Conservation (phyloP, 441 rosid species). For the Lepidium campestre region DNA sequence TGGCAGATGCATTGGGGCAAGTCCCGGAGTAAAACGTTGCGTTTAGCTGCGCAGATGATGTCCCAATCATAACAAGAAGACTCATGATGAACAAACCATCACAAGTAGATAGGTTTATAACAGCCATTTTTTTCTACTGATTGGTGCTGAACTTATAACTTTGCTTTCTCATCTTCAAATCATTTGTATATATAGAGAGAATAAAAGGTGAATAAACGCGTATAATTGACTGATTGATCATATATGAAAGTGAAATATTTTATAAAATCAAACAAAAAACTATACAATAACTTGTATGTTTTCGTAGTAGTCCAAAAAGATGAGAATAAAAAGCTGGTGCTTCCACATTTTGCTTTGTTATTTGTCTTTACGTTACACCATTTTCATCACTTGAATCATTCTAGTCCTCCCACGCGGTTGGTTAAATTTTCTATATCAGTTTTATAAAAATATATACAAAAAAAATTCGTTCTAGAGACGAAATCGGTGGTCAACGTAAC, state of each 20-base stretch:
- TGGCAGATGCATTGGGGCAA: conserved; percentile 45
- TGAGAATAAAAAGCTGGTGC: conserved; percentile 3
- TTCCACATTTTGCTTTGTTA: conserved; percentile 8
- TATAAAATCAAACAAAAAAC: background rate
- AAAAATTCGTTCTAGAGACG: background rate
- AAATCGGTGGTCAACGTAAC: conserved; percentile 2
- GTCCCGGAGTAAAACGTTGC: conserved; percentile 41
- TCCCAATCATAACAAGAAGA: conserved; percentile 10
- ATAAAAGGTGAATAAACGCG: background rate
- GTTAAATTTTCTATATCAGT: background rate
- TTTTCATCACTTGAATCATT: conserved; percentile 22
- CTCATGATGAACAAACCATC: background rate
- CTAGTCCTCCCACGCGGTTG: conserved; percentile 15
- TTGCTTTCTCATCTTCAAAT: background rate
- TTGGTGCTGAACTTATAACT: background rate
- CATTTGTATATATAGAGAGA: background rate
- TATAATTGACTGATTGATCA: background rate
- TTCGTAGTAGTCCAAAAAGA: background rate
- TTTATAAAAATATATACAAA: background rate
- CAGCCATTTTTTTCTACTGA: conserved; percentile 12
- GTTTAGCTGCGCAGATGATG: conserved; percentile 39
- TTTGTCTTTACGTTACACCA: conserved; percentile 23
- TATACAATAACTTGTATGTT: conserved; percentile 12
- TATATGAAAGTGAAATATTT: conserved; percentile 11
- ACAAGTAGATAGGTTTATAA: background rate